Evolutionary conservation across 2,329 filamentous ascomycete species (phyloP).

Genomic region (Mycosphaerelloides madeirae): DNA sequence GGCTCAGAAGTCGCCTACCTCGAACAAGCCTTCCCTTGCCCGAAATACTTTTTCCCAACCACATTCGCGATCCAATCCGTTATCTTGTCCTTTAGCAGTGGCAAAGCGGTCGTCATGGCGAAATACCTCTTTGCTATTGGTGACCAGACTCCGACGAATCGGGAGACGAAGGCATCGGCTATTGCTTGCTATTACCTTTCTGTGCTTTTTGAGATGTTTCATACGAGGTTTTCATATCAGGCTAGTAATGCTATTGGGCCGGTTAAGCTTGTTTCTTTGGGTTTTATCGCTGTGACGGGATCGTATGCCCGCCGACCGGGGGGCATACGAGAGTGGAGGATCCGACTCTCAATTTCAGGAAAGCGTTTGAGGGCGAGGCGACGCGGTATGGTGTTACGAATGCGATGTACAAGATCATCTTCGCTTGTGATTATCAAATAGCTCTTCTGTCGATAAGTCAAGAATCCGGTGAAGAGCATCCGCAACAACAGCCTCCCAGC

Average conservation of each 20-base stretch:
- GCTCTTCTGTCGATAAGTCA: not conserved
- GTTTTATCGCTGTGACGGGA: conserved; percentile 52
- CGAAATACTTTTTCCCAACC: conserved; percentile 60
- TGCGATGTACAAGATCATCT: conserved; percentile 52
- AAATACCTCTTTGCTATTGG: conserved; percentile 59
- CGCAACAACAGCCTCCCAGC: conserved; percentile 38
- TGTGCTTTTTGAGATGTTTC: conserved; percentile 40
- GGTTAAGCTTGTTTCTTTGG: conserved; percentile 57
- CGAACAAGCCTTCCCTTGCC: conserved; percentile 62
- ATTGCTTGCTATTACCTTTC: conserved; percentile 60
- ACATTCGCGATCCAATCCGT: conserved; percentile 62
- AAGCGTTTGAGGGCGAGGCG: conserved; percentile 50
- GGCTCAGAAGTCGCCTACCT: conserved; percentile 64
- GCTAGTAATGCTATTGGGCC: conserved; percentile 54
- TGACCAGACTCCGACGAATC: conserved; percentile 49
- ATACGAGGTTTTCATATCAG: conserved; percentile 55
- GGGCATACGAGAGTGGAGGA: conserved; percentile 49
- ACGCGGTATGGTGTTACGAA: conserved; percentile 51
- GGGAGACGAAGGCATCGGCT: conserved; percentile 64
- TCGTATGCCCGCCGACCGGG: conserved; percentile 59
- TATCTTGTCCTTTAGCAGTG: conserved; percentile 60
- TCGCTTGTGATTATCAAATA: conserved; percentile 36
- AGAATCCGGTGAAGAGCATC: conserved; percentile 54
- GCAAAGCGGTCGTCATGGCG: conserved; percentile 57
- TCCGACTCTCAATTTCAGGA: conserved; percentile 51